A percentile compares a stretch with the other conserved stretches of the same genome.
Evolutionary conservation across 352 stramenopile species (phyloP).

Genomic region (Globisporangium carolinianum): DNA sequence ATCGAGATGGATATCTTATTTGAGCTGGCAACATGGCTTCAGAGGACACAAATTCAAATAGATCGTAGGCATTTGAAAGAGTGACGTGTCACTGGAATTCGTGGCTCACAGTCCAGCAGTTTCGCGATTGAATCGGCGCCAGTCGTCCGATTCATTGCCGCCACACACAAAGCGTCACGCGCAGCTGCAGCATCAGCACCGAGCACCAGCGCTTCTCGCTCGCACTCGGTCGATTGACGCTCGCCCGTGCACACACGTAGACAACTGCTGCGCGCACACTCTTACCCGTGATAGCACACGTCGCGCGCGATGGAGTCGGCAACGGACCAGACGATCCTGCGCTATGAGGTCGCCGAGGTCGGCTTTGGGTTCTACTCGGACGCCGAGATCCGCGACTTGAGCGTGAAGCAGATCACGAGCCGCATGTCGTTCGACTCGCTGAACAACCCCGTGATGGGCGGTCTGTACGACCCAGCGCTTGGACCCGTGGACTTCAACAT

Average conservation of each 20-base stretch:
- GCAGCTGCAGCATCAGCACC: background rate
- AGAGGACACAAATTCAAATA: too few species aligned
- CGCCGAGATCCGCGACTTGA: conserved; percentile 94
- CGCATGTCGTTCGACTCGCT: conserved; percentile 93
- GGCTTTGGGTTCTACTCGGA: conserved; percentile 97
- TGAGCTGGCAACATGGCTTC: too few species aligned
- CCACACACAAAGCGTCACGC: conserved; percentile 2
- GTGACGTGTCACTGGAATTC: too few species aligned
- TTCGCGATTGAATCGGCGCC: too few species aligned
- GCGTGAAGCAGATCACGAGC: conserved; percentile 95
- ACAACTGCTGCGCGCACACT: too few species aligned
- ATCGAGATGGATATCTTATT: too few species aligned
- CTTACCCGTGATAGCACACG: background rate
- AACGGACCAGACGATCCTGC: conserved; percentile 87
- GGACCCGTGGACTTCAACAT: conserved; percentile 89
- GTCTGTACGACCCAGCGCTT: conserved; percentile 96
- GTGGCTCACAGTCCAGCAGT: too few species aligned
- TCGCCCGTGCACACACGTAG: too few species aligned
- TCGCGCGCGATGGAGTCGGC: conserved; percentile 61
- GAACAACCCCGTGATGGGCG: conserved; percentile 92
- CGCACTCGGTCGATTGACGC: background rate
- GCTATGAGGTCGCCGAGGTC: conserved; percentile 88
- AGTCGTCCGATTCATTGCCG: too few species aligned
- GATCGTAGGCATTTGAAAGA: too few species aligned
- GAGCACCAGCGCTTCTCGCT: background rate